These are phyloP conservation scores for Rhododendron simsii DNA, from an alignment of 148 eudicot genomes.

Conservation along the genomic window DNA sequence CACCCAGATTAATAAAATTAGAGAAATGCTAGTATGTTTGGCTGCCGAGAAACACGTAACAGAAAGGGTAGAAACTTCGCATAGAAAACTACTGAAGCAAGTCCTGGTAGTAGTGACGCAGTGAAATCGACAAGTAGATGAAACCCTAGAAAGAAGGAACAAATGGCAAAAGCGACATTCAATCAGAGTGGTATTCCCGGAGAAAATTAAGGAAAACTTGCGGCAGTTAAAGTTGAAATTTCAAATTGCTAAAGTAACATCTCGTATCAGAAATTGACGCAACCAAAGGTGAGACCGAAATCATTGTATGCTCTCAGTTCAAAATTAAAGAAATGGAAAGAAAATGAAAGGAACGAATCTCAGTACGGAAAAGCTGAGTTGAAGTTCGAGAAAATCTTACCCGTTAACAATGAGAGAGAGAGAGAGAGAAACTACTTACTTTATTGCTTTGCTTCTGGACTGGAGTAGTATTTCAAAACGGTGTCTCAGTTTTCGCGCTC, in stretches of 20 bases:
- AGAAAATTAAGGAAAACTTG: background rate
- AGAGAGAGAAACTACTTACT: background rate
- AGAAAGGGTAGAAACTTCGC: background rate
- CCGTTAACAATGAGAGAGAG: constrained; percentile 1
- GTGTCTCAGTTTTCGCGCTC: constrained; percentile 19
- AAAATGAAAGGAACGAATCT: constrained; percentile 12
- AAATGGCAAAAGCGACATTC: background rate
- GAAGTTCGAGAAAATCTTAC: constrained; percentile 13
- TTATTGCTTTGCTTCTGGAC: background rate
- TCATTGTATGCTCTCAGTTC: background rate
- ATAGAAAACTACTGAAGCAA: background rate
- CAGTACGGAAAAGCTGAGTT: constrained; percentile 5
- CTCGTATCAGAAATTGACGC: background rate
- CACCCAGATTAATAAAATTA: background rate
- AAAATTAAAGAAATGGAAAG: background rate
- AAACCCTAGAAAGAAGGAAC: background rate
- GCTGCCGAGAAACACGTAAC: background rate
- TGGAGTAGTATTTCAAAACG: background rate
- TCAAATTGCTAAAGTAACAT: constrained; percentile 6
- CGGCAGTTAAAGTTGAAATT: background rate
- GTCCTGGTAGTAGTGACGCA: background rate
- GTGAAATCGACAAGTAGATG: background rate
- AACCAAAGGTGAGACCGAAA: background rate
- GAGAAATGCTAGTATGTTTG: background rate
- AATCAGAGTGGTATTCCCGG: background rate